Conservation (phyloP, 1,284 basidiomycete species). For the Stereum hirsutum region DNA sequence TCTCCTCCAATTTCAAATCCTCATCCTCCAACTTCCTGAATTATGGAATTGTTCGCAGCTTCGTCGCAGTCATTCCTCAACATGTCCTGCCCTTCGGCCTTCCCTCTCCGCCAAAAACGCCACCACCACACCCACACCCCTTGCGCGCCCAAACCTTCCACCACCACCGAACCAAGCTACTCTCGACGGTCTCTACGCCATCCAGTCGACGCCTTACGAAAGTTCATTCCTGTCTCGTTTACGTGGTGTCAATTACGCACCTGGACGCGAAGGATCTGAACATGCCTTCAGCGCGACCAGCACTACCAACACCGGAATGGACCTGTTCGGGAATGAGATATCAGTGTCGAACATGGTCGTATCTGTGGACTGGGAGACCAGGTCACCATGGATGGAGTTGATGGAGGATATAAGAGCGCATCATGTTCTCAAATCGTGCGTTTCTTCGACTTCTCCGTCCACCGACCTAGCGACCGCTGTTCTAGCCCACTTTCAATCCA, state of each 20-base stretch:
- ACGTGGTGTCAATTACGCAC: slow-evolving; percentile 23
- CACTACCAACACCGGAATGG: too few relatives aligned
- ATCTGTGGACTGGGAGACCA: slow-evolving; percentile 65
- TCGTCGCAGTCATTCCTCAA: slow-evolving; percentile 6
- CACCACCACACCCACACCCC: slow-evolving; percentile 9
- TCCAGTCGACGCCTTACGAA: slow-evolving; percentile 53
- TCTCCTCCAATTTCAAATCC: slow-evolving; percentile 3
- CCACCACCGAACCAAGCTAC: slow-evolving; percentile 30
- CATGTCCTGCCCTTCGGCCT: slow-evolving; percentile 9
- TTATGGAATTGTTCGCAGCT: slow-evolving; percentile 4
- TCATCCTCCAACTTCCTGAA: too few relatives aligned
- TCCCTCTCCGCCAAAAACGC: background rate
- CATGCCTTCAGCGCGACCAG: too few relatives aligned
- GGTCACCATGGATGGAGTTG: slow-evolving; percentile 62
- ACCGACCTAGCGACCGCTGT: background rate
- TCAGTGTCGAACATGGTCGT: slow-evolving; percentile 26
- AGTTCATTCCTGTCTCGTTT: slow-evolving; percentile 56
- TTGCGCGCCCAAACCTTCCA: slow-evolving; percentile 9
- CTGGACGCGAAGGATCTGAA: too few relatives aligned
- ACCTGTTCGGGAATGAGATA: too few relatives aligned
- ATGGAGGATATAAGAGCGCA: slow-evolving; percentile 64
- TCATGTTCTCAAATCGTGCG: slow-evolving; percentile 49
- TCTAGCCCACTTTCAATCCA: background rate
- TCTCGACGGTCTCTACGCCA: slow-evolving; percentile 41
- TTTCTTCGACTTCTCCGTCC: too few relatives aligned